A percentile compares a stretch with the other conserved stretches of the same genome.
Evolutionary conservation across 2,329 filamentous ascomycete species (phyloP).

Genomic region (Aphanoascus verrucosus): DNA sequence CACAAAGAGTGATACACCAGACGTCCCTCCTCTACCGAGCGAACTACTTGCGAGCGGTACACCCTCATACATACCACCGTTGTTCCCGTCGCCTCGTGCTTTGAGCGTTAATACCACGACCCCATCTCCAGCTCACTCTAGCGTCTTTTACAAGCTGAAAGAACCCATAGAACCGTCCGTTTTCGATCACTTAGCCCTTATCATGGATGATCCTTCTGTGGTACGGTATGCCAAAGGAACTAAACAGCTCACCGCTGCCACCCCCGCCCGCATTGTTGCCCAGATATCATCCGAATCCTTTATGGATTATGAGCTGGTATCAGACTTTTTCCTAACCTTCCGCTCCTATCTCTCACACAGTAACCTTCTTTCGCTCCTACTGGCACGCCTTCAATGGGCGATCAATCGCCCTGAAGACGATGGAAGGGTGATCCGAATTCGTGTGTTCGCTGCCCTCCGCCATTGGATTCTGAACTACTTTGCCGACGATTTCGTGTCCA

Average conservation of each 20-base stretch:
- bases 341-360: slow-evolving; percentile 69
- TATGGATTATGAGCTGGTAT: slow-evolving; percentile 91
- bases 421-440: slow-evolving; percentile 86
- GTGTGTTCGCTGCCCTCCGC: slow-evolving; percentile 86
- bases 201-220: slow-evolving; percentile 69
- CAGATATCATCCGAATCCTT: slow-evolving; percentile 95
- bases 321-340: slow-evolving; percentile 95
- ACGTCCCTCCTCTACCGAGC: slow-evolving; percentile 18
- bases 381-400: slow-evolving; percentile 80
- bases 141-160: slow-evolving; percentile 41
- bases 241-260: slow-evolving; percentile 75
- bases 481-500: slow-evolving; percentile 77
- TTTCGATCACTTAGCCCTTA: slow-evolving; percentile 69
- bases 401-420: slow-evolving; percentile 67
- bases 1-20: slow-evolving; percentile 30
- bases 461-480: slow-evolving; percentile 99
- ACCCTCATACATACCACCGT: slow-evolving; percentile 28
- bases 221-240: slow-evolving; percentile 67
- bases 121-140: slow-evolving; percentile 29
- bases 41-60: slow-evolving; percentile 14
- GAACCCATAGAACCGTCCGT: slow-evolving; percentile 54
- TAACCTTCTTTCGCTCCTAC: slow-evolving; percentile 70
- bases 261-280: slow-evolving; percentile 78
- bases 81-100: slow-evolving; percentile 26
- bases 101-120: slow-evolving; percentile 23